These are phyloP conservation scores for Musa itinerans DNA, from an alignment of 176 grass and related monocot genomes.

Conservation along the genomic window DNA sequence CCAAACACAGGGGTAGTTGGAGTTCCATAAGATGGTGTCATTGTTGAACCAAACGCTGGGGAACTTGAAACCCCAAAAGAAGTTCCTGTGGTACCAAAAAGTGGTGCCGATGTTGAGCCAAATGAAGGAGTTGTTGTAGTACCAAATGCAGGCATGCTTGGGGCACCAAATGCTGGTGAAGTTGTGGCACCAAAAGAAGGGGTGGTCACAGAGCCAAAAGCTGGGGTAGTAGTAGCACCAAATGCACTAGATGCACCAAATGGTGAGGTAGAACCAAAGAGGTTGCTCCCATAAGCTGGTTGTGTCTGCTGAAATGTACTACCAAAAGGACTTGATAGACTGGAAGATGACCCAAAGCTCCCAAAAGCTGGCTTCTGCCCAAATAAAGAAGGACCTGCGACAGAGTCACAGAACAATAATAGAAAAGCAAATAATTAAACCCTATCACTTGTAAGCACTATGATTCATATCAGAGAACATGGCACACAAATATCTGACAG, in stretches of 20 bases:
- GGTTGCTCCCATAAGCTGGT: conserved; percentile 54
- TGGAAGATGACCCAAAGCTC: conserved; percentile 66
- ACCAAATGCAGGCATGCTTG: conserved; percentile 37
- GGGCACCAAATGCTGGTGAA: conserved; percentile 22
- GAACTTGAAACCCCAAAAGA: conserved; percentile 28
- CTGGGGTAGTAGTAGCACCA: conserved; percentile 23
- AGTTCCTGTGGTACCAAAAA: conserved; percentile 42
- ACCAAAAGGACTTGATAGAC: conserved; percentile 65
- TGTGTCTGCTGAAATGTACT: conserved; percentile 72
- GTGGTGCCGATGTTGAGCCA: conserved; percentile 48
- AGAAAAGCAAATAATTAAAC: background rate
- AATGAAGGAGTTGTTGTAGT: conserved; percentile 44
- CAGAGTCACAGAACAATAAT: background rate
- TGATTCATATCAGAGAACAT: background rate
- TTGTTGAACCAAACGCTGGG: conserved; percentile 47
- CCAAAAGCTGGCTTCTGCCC: conserved; percentile 87
- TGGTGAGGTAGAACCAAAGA: conserved; percentile 45
- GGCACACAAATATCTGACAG: background rate
- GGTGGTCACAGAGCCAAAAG: conserved; percentile 30
- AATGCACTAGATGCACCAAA: conserved; percentile 41
- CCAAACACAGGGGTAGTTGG: conserved; percentile 53
- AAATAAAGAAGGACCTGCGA: conserved; percentile 64
- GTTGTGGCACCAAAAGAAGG: conserved; percentile 38
- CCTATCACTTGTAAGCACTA: too few relatives aligned
- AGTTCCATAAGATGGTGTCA: conserved; percentile 36